These are phyloP conservation scores for Alternaria metachromatica DNA, from an alignment of 2,329 filamentous ascomycete species.

Conservation along the genomic window DNA sequence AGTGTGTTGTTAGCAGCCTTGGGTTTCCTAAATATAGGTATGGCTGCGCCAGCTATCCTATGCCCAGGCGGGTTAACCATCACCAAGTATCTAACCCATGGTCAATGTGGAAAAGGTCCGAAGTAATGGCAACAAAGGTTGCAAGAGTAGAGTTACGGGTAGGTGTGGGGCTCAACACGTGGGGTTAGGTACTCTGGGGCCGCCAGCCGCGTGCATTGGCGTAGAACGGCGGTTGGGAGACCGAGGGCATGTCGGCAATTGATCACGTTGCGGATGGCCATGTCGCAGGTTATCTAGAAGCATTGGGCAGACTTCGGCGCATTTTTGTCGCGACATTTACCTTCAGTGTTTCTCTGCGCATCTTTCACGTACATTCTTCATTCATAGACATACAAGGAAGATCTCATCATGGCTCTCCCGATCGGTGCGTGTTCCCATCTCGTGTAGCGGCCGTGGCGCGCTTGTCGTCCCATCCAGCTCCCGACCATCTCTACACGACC, in stretches of 20 bases:
- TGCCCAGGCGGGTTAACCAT: neutral
- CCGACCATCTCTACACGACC: neutral
- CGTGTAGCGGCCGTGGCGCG: slow-evolving; percentile 4
- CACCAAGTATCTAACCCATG: neutral
- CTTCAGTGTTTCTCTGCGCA: neutral
- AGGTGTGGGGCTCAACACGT: slow-evolving; percentile 25
- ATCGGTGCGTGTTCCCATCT: slow-evolving; percentile 11
- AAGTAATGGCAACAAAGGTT: neutral
- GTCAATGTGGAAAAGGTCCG: neutral
- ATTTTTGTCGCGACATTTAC: neutral
- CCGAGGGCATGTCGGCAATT: slow-evolving; percentile 38
- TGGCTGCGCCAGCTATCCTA: neutral
- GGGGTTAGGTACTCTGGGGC: slow-evolving; percentile 10
- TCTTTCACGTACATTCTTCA: neutral
- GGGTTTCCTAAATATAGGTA: neutral
- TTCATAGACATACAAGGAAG: neutral
- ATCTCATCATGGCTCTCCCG: slow-evolving; percentile 13
- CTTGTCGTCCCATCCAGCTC: neutral
- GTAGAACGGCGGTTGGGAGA: slow-evolving; percentile 1
- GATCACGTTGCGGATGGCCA: slow-evolving; percentile 29
- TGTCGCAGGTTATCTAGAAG: slow-evolving; percentile 19
- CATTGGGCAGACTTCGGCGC: slow-evolving; percentile 3
- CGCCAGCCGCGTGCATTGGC: slow-evolving; percentile 16
- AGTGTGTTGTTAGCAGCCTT: neutral
- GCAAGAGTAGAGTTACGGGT: slow-evolving; percentile 21